Conservation (phyloP, 805 yeast species). For the Yarrowia sp. region DNA sequence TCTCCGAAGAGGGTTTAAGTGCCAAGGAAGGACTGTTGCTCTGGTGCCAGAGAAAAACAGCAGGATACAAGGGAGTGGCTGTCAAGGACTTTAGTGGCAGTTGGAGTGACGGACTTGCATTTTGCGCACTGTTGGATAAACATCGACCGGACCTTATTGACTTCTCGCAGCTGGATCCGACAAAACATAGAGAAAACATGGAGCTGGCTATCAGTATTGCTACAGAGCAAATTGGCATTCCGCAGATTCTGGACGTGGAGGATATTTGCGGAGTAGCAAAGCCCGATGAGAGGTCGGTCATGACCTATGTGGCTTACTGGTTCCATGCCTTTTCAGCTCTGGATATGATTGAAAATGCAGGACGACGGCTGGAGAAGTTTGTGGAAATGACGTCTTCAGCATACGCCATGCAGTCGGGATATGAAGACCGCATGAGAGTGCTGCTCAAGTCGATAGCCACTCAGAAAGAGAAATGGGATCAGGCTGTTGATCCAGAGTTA, state of each 20-base stretch:
- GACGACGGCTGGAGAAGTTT: constrained; percentile 41
- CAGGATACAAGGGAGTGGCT: constrained; percentile 40
- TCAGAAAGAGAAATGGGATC: constrained; percentile 36
- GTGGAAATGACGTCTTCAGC: constrained; percentile 39
- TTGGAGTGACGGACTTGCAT: constrained; percentile 54
- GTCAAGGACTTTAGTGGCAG: constrained; percentile 52
- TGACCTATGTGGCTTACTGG: constrained; percentile 60
- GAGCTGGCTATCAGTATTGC: constrained; percentile 46
- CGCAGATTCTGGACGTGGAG: constrained; percentile 53
- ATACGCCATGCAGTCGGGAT: constrained; percentile 38
- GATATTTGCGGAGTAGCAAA: constrained; percentile 47
- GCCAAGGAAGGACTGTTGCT: constrained; percentile 47
- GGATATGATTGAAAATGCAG: constrained; percentile 42
- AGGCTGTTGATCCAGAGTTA: constrained; percentile 32
- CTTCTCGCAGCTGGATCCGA: constrained; percentile 37
- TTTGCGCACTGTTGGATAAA: constrained; percentile 48
- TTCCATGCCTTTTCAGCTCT: constrained; percentile 47
- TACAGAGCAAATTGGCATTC: constrained; percentile 48
- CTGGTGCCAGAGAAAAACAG: constrained; percentile 55
- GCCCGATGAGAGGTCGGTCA: constrained; percentile 61
- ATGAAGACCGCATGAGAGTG: constrained; percentile 38
- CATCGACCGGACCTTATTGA: constrained; percentile 46
- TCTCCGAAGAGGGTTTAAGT: constrained; percentile 42
- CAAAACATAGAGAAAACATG: constrained; percentile 39
- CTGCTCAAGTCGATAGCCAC: constrained; percentile 35